Percentiles rank a stretch among this genome's conserved stretches.
Conservation (phyloP, 1,139 yeast genomes). For the Blastobotrys capitulatus region DNA sequence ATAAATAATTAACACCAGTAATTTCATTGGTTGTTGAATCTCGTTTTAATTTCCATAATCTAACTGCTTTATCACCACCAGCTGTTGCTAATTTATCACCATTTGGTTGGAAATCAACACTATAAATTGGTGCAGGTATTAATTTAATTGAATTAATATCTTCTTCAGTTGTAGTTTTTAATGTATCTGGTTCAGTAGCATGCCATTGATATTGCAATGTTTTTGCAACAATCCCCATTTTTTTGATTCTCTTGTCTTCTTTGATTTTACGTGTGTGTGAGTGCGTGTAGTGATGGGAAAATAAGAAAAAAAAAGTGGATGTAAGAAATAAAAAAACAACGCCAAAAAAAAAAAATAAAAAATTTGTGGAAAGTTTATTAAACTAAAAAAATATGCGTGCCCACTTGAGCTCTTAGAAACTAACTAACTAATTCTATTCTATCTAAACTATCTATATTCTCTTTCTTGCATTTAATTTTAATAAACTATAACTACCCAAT, state of each 20-base stretch:
- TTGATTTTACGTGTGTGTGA: no score
- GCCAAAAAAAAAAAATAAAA: background rate
- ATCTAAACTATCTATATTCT: background rate
- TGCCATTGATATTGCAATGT: constrained; percentile 1
- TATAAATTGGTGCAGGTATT: constrained; percentile 61
- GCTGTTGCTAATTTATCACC: constrained; percentile 65
- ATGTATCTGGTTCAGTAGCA: background rate
- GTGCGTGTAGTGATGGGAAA: no score
- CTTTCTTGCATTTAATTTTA: constrained; percentile 8
- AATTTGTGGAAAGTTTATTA: no score
- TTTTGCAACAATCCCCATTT: background rate
- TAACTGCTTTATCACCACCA: constrained; percentile 89
- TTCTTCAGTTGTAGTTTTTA: background rate
- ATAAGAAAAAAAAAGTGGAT: background rate
- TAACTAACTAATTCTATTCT: no score
- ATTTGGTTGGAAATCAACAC: constrained; percentile 69
- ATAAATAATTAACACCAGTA: constrained; percentile 38
- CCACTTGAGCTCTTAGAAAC: no score
- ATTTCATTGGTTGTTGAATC: constrained; percentile 10
- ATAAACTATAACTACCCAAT: constrained; percentile 4
- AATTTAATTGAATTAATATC: background rate
- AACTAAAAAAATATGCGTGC: no score
- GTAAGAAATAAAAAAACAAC: background rate
- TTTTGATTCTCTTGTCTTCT: background rate
- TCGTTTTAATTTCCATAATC: constrained; percentile 47